Evolutionary conservation across 768 basidiomycete species (phyloP).

Genomic region (Cystobasidium tubakii): DNA sequence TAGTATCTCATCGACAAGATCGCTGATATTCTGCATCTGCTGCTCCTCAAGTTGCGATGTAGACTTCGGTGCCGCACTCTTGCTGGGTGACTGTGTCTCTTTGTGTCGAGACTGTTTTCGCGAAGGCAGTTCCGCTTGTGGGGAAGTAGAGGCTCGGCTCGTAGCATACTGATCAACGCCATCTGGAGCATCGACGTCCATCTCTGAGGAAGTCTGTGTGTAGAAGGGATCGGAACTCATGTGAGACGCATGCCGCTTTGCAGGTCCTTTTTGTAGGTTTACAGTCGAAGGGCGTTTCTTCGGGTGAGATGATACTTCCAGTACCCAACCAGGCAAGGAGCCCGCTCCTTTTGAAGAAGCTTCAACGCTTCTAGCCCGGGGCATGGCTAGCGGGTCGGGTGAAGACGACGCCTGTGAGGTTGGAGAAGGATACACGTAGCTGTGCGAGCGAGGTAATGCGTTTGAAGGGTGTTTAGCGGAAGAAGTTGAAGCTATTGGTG

Average conservation of each 20-base stretch:
- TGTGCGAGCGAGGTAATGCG: background rate
- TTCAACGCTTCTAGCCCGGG: too few relatives aligned
- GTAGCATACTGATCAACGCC: background rate
- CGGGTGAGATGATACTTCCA: background rate
- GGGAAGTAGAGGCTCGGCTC: background rate
- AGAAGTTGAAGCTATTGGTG: background rate
- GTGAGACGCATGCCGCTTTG: background rate
- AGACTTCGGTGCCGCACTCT: background rate
- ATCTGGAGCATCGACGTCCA: slow-evolving; percentile 16
- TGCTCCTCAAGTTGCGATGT: background rate
- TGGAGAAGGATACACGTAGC: background rate
- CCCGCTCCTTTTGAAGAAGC: background rate
- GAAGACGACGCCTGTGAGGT: slow-evolving; percentile 11
- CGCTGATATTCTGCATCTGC: slow-evolving; percentile 4
- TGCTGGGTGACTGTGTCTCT: background rate
- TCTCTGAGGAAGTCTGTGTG: background rate
- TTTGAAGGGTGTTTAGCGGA: background rate
- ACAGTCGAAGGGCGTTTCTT: background rate
- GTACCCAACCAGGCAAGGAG: background rate
- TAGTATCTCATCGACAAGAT: slow-evolving; percentile 27
- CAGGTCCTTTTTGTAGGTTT: background rate
- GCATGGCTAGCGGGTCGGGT: slow-evolving; percentile 12
- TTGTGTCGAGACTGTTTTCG: background rate
- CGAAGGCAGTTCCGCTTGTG: background rate
- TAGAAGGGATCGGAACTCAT: slow-evolving; percentile 8